These are phyloP conservation scores for Nitzschia inconspicua DNA, from an alignment of 108 stramenopile genomes.

Conservation along the genomic window DNA sequence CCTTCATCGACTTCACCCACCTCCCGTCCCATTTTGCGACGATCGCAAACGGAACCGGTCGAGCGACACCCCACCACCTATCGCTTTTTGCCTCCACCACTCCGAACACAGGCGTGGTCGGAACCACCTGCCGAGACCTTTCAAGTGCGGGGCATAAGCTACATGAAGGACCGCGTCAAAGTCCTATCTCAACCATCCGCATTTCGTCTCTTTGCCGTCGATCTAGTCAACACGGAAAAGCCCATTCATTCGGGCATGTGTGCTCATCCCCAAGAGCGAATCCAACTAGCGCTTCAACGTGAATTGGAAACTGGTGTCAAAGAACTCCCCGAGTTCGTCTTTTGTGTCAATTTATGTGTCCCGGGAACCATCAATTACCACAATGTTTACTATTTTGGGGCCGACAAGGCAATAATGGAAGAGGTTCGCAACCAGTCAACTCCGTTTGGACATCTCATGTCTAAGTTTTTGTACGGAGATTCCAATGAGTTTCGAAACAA, in stretches of 20 bases:
- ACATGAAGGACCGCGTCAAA: slow-evolving; percentile 66
- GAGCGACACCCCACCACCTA: no score
- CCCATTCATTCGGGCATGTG: slow-evolving; percentile 78
- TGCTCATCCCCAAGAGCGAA: slow-evolving; percentile 76
- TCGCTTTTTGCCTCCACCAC: slow-evolving; percentile 21
- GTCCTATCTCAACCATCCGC: slow-evolving; percentile 58
- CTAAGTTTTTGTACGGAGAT: slow-evolving; percentile 72
- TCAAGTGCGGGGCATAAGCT: slow-evolving; percentile 75
- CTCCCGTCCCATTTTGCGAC: no score
- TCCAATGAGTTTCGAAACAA: slow-evolving; percentile 66
- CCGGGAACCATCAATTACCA: slow-evolving; percentile 64
- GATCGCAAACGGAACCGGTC: no score
- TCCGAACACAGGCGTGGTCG: slow-evolving; percentile 59
- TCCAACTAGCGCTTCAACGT: slow-evolving; percentile 62
- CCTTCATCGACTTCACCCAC: no score
- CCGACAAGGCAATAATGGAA: slow-evolving; percentile 45
- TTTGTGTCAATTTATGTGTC: slow-evolving; percentile 70
- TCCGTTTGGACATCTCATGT: slow-evolving; percentile 60
- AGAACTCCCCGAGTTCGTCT: slow-evolving; percentile 68
- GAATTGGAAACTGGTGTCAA: slow-evolving; percentile 37
- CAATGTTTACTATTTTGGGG: slow-evolving; percentile 73
- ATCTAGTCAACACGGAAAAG: slow-evolving; percentile 62
- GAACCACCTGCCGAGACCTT: slow-evolving; percentile 77
- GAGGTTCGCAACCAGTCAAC: slow-evolving; percentile 34
- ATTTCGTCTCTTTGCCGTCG: slow-evolving; percentile 78